Evolutionary conservation across 2,329 filamentous ascomycete species (phyloP).

Genomic region (Tolypocladium cylindrosporum): DNA sequence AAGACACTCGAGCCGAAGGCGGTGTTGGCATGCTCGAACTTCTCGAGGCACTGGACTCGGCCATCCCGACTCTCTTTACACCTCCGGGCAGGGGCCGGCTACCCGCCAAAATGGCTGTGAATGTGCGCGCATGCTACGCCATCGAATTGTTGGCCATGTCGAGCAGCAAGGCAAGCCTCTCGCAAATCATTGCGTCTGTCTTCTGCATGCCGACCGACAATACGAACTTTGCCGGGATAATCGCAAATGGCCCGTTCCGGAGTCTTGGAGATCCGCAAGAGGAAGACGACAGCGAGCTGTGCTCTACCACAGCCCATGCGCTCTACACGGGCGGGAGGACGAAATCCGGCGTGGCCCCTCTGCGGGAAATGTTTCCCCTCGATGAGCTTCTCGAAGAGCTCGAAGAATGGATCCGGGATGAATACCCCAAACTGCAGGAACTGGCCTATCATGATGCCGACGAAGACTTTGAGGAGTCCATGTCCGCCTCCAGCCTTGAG

Average conservation of each 20-base stretch:
- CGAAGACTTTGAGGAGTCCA: neutral
- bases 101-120: slow-evolving; percentile 17
- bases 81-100: slow-evolving; percentile 6
- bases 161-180: slow-evolving; percentile 4
- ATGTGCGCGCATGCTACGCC: slow-evolving; percentile 25
- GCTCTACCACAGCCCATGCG: neutral
- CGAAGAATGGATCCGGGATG: slow-evolving; percentile 8
- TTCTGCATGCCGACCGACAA: slow-evolving; percentile 15
- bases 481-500: neutral
- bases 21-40: slow-evolving; percentile 12
- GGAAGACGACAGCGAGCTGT: neutral
- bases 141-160: slow-evolving; percentile 16
- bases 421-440: slow-evolving; percentile 6
- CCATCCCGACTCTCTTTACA: slow-evolving; percentile 19
- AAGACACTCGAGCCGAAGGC: slow-evolving; percentile 3
- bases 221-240: slow-evolving; percentile 4
- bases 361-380: slow-evolving; percentile 10
- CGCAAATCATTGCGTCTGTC: slow-evolving; percentile 13
- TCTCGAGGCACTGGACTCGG: slow-evolving; percentile 19
- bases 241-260: slow-evolving; percentile 14
- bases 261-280: slow-evolving; percentile 9
- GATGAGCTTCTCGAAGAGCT: slow-evolving; percentile 9
- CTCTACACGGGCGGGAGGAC: neutral
- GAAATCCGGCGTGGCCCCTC: slow-evolving; percentile 2
- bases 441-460: neutral